phyloP scores from a whole-genome alignment of 1,284 basidiomycete species.

The Sutorius eximius region DNA sequence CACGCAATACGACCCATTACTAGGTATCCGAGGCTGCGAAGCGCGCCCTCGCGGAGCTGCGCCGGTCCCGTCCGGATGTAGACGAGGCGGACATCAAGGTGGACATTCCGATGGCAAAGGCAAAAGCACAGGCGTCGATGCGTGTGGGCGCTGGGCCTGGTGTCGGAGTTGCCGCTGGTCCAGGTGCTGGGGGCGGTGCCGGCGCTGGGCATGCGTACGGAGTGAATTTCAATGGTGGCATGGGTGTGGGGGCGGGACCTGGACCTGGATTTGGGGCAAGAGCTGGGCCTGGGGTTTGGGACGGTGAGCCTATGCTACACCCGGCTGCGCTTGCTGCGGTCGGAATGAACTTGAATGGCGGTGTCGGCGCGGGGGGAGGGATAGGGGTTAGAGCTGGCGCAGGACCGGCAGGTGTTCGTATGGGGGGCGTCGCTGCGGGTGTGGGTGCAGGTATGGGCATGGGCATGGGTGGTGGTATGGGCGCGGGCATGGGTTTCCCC shows the following conservation, averaged over 20 bases:
- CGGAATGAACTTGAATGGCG: not conserved
- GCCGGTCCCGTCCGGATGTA: constrained; percentile 54
- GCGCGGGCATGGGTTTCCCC: not conserved
- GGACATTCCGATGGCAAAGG: constrained; percentile 45
- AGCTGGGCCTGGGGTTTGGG: too few species aligned
- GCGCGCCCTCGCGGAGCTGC: constrained; percentile 60
- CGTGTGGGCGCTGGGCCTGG: too few species aligned
- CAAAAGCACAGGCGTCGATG: constrained; percentile 3
- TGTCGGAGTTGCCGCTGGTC: too few species aligned
- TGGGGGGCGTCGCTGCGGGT: not conserved
- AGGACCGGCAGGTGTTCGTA: not conserved
- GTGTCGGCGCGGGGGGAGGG: not conserved
- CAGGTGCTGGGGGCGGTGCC: too few species aligned
- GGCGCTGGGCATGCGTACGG: too few species aligned
- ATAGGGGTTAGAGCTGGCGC: not conserved
- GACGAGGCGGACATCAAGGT: constrained; percentile 54
- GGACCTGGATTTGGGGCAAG: too few species aligned
- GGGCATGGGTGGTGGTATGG: not conserved
- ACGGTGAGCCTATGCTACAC: too few species aligned
- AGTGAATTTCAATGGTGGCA: not conserved
- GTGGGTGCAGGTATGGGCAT: not conserved
- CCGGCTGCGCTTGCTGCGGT: too few species aligned
- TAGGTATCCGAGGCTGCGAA: constrained; percentile 73
- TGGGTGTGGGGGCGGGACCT: not conserved
- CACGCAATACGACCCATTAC: not conserved